Percentiles rank a stretch among this genome's conserved stretches.
phyloP scores from a whole-genome alignment of 2,329 filamentous ascomycete genomes.

The Diaporthe sp. region DNA sequence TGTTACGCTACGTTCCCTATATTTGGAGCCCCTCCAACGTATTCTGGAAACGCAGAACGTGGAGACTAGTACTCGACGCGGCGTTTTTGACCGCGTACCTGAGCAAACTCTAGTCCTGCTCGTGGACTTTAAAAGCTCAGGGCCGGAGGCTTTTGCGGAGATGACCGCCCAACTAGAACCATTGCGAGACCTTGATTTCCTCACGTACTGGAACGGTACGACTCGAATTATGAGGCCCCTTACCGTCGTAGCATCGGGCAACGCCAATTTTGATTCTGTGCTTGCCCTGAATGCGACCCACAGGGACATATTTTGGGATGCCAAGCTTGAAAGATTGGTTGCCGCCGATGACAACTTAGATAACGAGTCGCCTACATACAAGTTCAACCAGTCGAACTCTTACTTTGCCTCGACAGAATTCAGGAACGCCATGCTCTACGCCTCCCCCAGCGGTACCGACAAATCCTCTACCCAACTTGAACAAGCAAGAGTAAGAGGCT shows the following conservation, averaged over 20 bases:
- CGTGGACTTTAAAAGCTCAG: constrained; percentile 28
- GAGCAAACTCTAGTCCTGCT: constrained; percentile 22
- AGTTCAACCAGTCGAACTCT: constrained; percentile 27
- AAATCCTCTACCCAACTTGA: neutral
- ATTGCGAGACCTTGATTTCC: constrained; percentile 23
- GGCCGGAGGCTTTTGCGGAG: constrained; percentile 1
- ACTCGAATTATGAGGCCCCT: constrained; percentile 11
- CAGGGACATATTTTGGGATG: constrained; percentile 28
- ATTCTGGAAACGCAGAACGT: constrained; percentile 6
- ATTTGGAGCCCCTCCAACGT: constrained; percentile 13
- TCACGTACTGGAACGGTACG: constrained; percentile 21
- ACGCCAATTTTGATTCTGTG: constrained; percentile 15
- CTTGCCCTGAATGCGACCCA: constrained; percentile 22
- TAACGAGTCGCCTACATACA: neutral
- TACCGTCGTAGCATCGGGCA: constrained; percentile 22
- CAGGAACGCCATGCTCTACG: constrained; percentile 6
- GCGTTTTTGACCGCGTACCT: constrained; percentile 6
- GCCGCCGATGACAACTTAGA: neutral
- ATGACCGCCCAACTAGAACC: constrained; percentile 2
- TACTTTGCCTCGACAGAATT: constrained; percentile 26
- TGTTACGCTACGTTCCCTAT: constrained; percentile 9
- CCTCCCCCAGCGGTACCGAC: neutral
- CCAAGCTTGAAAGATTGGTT: neutral
- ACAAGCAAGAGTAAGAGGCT: constrained; percentile 15
- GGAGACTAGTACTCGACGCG: constrained; percentile 1